Base-by-base conservation (phyloP, 177 flowering plant genomes). In the Vitis hybrid region DNA sequence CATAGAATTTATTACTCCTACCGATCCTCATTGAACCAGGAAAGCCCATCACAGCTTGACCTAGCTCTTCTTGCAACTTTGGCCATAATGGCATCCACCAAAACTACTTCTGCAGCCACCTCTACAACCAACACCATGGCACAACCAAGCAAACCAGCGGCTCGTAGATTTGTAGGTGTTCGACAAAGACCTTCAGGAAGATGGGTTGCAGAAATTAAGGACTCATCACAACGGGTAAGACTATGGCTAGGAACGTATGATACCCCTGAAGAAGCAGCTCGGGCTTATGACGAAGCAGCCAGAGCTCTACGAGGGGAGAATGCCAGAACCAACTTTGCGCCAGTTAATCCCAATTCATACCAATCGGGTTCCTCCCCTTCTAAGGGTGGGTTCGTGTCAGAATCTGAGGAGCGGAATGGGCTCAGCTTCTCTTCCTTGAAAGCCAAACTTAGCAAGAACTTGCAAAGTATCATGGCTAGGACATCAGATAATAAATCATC, bases 381-480 rank as follows among this genome's bases (percentile, higher is more conserved):
- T 12, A 62, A 65, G 15, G 67, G 64, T 3, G 69, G 58, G 56
- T 31, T 49, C 0, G 3, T 20, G 11, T 19, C 76, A 17, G 61
- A 72, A 24, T 54, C 75, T 0, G 72, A 77, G 0, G 61, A 68
- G 1, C 69, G 68, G 3, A 70, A 70, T 55, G 81, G 84, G 3
- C 76, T 87, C 15, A 87, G 89, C 70, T 87, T 86, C 67, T 80
- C 88, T 47, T 83, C 91, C 22, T 75, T 89, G 77, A 90, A 84
- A 64, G 88, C 92, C 4, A 89, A 85, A 67, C 64, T 90, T 64
- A 89, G 93, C 77, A 90, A 82, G 83, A 90, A 88, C 56, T 69
- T 90, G 12, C 92, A 90, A 49, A 87, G 83, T 61, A 84, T 86
- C 80, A 86, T 88, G 80, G 87, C 88, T 0, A 84, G 87, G 64